Base-by-base conservation (phyloP, 164 flowering plant species). In the Annona squamosa region DNA sequence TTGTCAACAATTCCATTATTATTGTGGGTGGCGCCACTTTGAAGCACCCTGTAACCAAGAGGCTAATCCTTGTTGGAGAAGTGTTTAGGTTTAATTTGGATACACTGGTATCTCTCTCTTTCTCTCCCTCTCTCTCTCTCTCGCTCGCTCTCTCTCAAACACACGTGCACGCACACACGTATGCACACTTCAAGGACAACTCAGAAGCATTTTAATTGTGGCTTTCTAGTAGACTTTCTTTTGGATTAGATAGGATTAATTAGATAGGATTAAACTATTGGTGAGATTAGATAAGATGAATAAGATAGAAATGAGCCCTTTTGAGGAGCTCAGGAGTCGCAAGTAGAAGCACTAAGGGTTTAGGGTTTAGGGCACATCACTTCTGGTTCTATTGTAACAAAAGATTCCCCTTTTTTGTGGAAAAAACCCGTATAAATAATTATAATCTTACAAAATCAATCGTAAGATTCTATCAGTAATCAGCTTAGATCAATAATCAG, bases 1-100 rank as follows among this genome's bases (percentile, higher is more conserved):
- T 92, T 44, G 86, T 92, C 43, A 92, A 94, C 79, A 88, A 87
- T 75, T 91, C 99, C 48, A 84, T 94, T 70, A 71, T 92, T 46
- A 85, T 94, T 56, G 84, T 82, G 12, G 98, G 98, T 68, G 99
- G 98, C 65, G 89, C 96, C 45, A 92, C 99, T n/a, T 93, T 90
- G 19, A 93, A 91, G 83, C 94, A 94, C 75, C 98, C 98, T 3
- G 83, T 75, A 45, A 92, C 89, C 69, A 91, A 91, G 72, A 88
- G 84, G 84, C 90, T 94, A 93, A 83, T 83, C 48, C 83, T 92
- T 47, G 89, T 85, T 57, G 96, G 98, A 74, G 99, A 94, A 82
- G 82, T 90, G 12, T 87, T 91, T 78, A 88, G 77, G 57, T 94
- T 94, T 74, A 71, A 86, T 62, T 65, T 94, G 0, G 88, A 86